Conservation (phyloP, 768 basidiomycete species). For the Infundibulicybe gibba region DNA sequence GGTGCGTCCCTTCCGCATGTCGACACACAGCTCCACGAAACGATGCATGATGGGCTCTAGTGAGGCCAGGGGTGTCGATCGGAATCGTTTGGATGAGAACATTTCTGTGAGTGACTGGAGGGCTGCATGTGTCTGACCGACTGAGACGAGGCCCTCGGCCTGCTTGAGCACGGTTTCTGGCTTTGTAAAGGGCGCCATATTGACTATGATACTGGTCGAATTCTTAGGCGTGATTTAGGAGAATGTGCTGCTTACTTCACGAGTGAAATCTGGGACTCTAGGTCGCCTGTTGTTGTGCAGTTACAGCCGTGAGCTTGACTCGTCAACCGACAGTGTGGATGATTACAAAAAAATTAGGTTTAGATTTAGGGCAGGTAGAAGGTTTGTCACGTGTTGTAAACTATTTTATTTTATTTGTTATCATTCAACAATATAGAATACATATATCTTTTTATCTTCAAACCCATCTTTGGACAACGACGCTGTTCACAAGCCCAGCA, state of each 20-base stretch:
- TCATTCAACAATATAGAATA: too few species aligned
- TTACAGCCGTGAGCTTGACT: slow-evolving; percentile 3
- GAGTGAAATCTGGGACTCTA: slow-evolving; percentile 15
- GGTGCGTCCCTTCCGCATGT: slow-evolving; percentile 88
- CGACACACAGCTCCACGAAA: slow-evolving; percentile 95
- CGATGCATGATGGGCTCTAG: slow-evolving; percentile 96
- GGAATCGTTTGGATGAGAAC: slow-evolving; percentile 91
- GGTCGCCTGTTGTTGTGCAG: not conserved
- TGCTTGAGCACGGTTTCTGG: slow-evolving; percentile 90
- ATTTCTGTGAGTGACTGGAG: slow-evolving; percentile 89
- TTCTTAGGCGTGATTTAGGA: not conserved
- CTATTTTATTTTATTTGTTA: too few species aligned
- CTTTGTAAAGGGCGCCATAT: slow-evolving; percentile 88
- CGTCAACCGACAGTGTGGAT: slow-evolving; percentile 4
- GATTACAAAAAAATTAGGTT: slow-evolving; percentile 17
- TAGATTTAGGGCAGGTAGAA: slow-evolving; percentile 17
- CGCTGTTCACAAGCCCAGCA: slow-evolving; percentile 75
- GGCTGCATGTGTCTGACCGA: slow-evolving; percentile 87
- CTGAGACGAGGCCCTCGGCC: slow-evolving; percentile 91
- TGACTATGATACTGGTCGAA: slow-evolving; percentile 10
- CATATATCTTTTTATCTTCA: slow-evolving; percentile 17
- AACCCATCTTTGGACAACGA: slow-evolving; percentile 80
- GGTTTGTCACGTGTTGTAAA: too few species aligned
- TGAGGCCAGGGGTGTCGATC: slow-evolving; percentile 81
- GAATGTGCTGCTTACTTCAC: slow-evolving; percentile 13